Conservation (phyloP, 768 basidiomycete species). For the Cyathus striatus region DNA sequence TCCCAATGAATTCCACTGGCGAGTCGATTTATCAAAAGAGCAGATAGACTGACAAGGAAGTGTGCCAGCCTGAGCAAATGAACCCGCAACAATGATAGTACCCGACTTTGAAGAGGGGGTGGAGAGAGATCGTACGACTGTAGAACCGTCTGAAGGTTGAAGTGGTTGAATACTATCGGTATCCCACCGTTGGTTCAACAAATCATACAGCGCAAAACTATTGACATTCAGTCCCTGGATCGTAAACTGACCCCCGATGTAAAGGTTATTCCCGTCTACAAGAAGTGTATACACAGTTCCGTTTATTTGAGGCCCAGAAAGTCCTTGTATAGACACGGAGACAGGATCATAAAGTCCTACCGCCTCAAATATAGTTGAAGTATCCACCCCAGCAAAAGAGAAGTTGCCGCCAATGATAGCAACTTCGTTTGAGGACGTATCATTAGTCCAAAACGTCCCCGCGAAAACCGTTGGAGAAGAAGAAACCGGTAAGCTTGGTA, state of each 20-base stretch:
- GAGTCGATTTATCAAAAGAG: constrained; percentile 57
- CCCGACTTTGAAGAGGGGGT: constrained; percentile 54
- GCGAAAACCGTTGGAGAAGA: constrained; percentile 79
- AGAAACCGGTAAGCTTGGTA: constrained; percentile 52
- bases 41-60: constrained; percentile 77
- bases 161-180: constrained; percentile 54
- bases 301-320: constrained; percentile 58
- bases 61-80: constrained; percentile 76
- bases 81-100: constrained; percentile 79
- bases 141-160: constrained; percentile 47
- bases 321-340: constrained; percentile 40
- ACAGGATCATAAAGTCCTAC: constrained; percentile 69
- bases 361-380: constrained; percentile 39
- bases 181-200: constrained; percentile 60
- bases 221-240: constrained; percentile 50
- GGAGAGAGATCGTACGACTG: constrained; percentile 70
- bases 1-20: constrained; percentile 80
- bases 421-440: constrained; percentile 54
- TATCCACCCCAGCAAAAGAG: constrained; percentile 42
- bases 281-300: constrained; percentile 77
- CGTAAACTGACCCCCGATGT: constrained; percentile 82
- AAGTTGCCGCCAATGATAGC: constrained; percentile 91
- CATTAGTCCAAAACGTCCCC: constrained; percentile 88
- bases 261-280: constrained; percentile 66
- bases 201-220: constrained; percentile 79